Percentiles rank a stretch among this genome's conserved stretches.
phyloP scores from a whole-genome alignment of 2,329 filamentous ascomycete genomes.

The Diaporthe ampelina region DNA sequence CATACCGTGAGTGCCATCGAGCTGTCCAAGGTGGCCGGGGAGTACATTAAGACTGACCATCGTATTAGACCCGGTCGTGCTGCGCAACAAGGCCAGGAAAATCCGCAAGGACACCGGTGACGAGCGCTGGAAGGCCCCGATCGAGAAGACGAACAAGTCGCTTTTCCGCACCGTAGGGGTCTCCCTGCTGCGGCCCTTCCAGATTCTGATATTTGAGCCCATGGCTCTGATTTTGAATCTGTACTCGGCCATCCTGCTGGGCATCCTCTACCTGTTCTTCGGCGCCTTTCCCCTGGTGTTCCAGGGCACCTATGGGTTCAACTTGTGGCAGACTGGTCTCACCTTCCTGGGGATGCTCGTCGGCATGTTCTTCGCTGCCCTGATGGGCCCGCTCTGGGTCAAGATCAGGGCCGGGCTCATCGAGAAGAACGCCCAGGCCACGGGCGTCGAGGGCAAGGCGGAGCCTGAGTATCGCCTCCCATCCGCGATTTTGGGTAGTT shows the following conservation, averaged over 20 bases:
- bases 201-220: slow-evolving; percentile 84
- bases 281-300: slow-evolving; percentile 90
- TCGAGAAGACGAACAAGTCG: slow-evolving; percentile 80
- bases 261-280: slow-evolving; percentile 91
- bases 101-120: slow-evolving; percentile 84
- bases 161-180: slow-evolving; percentile 71
- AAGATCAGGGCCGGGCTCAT: slow-evolving; percentile 71
- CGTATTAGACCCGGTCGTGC: slow-evolving; percentile 73
- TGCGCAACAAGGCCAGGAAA: slow-evolving; percentile 78
- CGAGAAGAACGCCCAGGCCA: slow-evolving; percentile 63
- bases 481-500: slow-evolving; percentile 79
- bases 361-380: slow-evolving; percentile 76
- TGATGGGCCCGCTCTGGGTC: slow-evolving; percentile 76
- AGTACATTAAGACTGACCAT: neutral
- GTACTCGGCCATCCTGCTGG: slow-evolving; percentile 87
- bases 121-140: slow-evolving; percentile 80
- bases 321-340: slow-evolving; percentile 83
- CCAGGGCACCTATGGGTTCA: slow-evolving; percentile 79
- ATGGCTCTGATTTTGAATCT: slow-evolving; percentile 89
- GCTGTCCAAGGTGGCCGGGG: neutral
- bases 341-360: slow-evolving; percentile 80
- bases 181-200: slow-evolving; percentile 78
- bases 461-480: slow-evolving; percentile 92
- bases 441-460: slow-evolving; percentile 67
- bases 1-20: slow-evolving; percentile 73